These are phyloP conservation scores for Fusarium protoensiforme DNA, from an alignment of 2,329 filamentous ascomycete genomes.

Conservation along the genomic window DNA sequence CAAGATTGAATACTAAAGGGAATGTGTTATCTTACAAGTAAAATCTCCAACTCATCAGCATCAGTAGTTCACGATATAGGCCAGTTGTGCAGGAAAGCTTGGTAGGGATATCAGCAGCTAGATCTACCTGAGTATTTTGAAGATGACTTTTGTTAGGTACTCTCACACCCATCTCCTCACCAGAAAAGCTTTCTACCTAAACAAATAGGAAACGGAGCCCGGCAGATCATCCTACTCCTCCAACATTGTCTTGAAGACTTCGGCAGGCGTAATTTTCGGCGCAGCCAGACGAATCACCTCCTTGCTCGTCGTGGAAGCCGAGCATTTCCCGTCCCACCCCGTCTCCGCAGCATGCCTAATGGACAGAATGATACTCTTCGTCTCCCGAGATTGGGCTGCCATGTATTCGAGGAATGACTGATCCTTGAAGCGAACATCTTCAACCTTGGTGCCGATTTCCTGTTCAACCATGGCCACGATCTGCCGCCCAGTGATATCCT, in stretches of 20 bases:
- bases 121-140: no score
- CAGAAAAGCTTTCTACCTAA: no score
- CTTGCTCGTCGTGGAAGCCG: slow-evolving; percentile 40
- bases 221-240: slow-evolving; percentile 4
- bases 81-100: no score
- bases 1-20: no score
- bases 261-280: slow-evolving; percentile 42
- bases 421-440: slow-evolving; percentile 47
- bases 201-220: no score
- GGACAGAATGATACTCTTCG: slow-evolving; percentile 45
- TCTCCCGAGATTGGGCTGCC: slow-evolving; percentile 27
- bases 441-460: slow-evolving; percentile 38
- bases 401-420: slow-evolving; percentile 42
- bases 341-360: slow-evolving; percentile 37
- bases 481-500: slow-evolving; percentile 50
- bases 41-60: no score
- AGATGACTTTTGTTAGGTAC: no score
- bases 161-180: no score
- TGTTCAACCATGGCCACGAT: slow-evolving; percentile 50
- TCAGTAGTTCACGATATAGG: no score
- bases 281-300: slow-evolving; percentile 45
- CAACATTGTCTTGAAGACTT: slow-evolving; percentile 28
- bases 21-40: no score
- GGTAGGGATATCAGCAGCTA: no score
- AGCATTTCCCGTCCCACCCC: slow-evolving; percentile 47